These are phyloP conservation scores for Paramecium sonneborni DNA, from an alignment of 73 alveolate genomes.

Conservation along the genomic window DNA sequence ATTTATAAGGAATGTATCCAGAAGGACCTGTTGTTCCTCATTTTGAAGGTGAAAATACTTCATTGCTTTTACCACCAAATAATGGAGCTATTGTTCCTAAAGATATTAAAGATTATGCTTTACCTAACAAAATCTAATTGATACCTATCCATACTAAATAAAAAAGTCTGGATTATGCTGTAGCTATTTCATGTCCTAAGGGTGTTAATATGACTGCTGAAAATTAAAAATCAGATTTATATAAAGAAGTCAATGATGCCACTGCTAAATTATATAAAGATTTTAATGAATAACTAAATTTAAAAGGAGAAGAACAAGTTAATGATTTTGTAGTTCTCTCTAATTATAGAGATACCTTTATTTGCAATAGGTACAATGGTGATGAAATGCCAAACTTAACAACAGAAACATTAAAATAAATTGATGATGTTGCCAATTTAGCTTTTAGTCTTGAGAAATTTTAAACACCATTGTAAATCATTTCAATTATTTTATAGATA, in stretches of 20 bases:
- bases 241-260: constrained; percentile 1
- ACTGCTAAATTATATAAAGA: background rate
- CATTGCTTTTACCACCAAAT: constrained; percentile 1
- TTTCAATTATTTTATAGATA: background rate
- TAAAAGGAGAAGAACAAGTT: background rate
- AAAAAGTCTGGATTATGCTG: background rate
- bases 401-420: background rate
- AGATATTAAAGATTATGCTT: background rate
- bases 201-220: background rate
- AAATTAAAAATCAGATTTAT: background rate
- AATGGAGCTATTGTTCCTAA: background rate
- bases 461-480: background rate
- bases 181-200: background rate
- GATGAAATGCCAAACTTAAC: background rate
- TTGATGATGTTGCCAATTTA: background rate
- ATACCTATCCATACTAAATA: constrained; percentile 26
- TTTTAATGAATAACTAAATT: background rate
- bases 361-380: constrained; percentile 20
- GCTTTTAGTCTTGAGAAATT: background rate
- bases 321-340: background rate
- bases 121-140: constrained; percentile 10
- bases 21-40: constrained; percentile 64
- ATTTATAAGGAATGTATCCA: constrained; percentile 89
- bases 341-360: constrained; percentile 18
- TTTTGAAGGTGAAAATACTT: background rate